Percentiles rank a stretch among this genome's conserved stretches.
Conservation (phyloP, 805 yeast genomes). For the Saitoella complicata region DNA sequence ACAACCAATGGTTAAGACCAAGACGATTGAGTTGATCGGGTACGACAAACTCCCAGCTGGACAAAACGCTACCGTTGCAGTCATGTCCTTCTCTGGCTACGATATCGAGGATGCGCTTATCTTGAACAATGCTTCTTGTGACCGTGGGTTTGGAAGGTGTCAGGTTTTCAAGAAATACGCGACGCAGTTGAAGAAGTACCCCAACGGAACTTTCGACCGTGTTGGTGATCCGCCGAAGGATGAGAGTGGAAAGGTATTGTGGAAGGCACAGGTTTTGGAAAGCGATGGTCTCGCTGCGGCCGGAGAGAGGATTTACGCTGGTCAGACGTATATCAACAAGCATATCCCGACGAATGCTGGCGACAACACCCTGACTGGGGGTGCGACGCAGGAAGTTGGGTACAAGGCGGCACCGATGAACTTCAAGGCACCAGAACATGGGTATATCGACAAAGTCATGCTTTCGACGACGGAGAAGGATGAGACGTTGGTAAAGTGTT, state of each 20-base stretch:
- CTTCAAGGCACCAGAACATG: conserved; percentile 89
- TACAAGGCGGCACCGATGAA: conserved; percentile 83
- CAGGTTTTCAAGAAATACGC: conserved; percentile 89
- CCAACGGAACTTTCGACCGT: conserved; percentile 84
- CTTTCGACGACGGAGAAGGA: conserved; percentile 91
- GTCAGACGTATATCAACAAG: conserved; percentile 87
- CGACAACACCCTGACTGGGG: conserved; percentile 35
- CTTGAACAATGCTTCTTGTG: conserved; percentile 79
- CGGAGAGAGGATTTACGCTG: conserved; percentile 76
- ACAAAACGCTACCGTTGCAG: conserved; percentile 97
- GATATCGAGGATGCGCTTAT: conserved; percentile 99
- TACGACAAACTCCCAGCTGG: conserved; percentile 97
- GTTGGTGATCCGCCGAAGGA: conserved; percentile 80
- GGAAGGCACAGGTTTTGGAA: conserved; percentile 75
- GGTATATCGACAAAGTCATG: conserved; percentile 94
- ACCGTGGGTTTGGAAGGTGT: conserved; percentile 95
- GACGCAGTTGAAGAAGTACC: conserved; percentile 73
- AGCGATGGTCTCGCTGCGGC: conserved; percentile 96
- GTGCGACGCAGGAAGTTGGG: conserved; percentile 26
- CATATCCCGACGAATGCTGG: conserved; percentile 72
- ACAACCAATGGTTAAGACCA: conserved; percentile 97
- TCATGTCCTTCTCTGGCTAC: conserved; percentile 96
- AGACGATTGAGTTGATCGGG: conserved; percentile 86
- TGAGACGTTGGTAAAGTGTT: conserved; percentile 81
- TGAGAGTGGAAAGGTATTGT: conserved; percentile 57